Percentiles rank a stretch among this genome's conserved stretches.
These are phyloP conservation scores for Picea sitchensis DNA, from an alignment of 75 land plant species.

Conservation along the genomic window DNA sequence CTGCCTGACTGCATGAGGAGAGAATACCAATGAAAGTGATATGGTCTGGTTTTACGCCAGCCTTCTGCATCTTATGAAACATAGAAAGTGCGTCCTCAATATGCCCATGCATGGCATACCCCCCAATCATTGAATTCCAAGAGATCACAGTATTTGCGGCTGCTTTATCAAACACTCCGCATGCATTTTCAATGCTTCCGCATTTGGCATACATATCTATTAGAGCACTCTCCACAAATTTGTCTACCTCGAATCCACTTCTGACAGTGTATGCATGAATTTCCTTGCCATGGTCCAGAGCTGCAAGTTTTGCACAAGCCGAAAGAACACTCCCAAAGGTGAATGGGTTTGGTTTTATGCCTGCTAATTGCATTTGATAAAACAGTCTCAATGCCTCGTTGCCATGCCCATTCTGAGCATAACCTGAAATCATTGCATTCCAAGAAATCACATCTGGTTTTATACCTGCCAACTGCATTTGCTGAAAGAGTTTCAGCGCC, in stretches of 20 bases:
- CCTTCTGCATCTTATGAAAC: constrained; percentile 10
- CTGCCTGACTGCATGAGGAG: constrained; percentile 33
- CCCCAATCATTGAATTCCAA: too few species aligned
- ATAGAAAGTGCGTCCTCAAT: too few species aligned
- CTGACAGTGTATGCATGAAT: constrained; percentile 5
- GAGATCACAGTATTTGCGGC: neutral
- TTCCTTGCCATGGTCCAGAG: constrained; percentile 12
- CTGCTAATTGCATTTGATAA: constrained; percentile 16
- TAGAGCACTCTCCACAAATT: constrained; percentile 10
- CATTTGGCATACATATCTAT: constrained; percentile 14
- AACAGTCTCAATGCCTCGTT: constrained; percentile 27
- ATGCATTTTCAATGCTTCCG: constrained; percentile 14
- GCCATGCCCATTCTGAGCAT: constrained; percentile 20
- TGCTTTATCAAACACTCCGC: constrained; percentile 13
- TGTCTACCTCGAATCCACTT: constrained; percentile 8
- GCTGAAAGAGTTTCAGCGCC: neutral
- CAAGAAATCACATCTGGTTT: constrained; percentile 27
- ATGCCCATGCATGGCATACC: too few species aligned
- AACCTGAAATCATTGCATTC: constrained; percentile 37
- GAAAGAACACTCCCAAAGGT: constrained; percentile 21
- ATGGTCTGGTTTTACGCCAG: constrained; percentile 19
- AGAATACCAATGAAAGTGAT: constrained; percentile 30
- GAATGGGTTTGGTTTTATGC: constrained; percentile 17
- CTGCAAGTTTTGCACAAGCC: constrained; percentile 12
- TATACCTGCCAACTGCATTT: constrained; percentile 23